Evolutionary conservation across 2,329 filamentous ascomycete genomes (phyloP), one percentile per base, ranked within the genome.

Genomic region (Beauveria medogensis): DNA sequence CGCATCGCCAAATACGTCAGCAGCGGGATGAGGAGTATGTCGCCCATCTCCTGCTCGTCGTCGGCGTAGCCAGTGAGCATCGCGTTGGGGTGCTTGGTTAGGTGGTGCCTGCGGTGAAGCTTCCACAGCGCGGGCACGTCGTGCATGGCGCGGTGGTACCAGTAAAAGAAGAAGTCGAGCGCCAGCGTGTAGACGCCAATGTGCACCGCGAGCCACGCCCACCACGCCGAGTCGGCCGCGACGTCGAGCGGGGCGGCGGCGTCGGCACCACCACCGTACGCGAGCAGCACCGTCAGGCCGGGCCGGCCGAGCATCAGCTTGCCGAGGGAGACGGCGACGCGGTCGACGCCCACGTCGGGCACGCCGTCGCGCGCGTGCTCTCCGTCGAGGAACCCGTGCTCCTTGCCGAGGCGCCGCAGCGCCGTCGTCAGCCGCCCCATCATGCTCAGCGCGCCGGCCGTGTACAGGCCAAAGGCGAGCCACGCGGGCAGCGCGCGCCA

Each of bases 131-230:
- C 62, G 24, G 66, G 65, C 20, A 72, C 58, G 50, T 77, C 75
- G 63, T 78, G 75, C 73, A 76, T 76, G 20, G 69, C 47, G 3
- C 75, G 72, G 65, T 77, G 74, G 61, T 76, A 76, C 68, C 71
- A 68, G 66, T 75, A 75, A 65, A 74, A 75, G 70, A 71, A 77
- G 52, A 74, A 74, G 63, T 76, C 74, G n/a, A 76, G 68, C 20
- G 74, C 65, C 55, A 77, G 70, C 3, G 69, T 68, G 62, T 74
- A 74, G 8, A 71, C 0, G 72, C 72, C 12, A 67, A 71, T 66
- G 30, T 76, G 72, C 7, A 76, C 41, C 0, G 70, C 69, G 0
- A 75, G 67, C 69, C 71, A 72, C 37, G 63, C 65, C 66, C 71
- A 72, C 50, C 55, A 58, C 16, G 9, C 14, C 14, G 26, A 14